A percentile compares a stretch with the other conserved stretches of the same genome.
Evolutionary conservation across 805 yeast genomes (phyloP).

Genomic region (Zygosaccharomyces gambellarensis): DNA sequence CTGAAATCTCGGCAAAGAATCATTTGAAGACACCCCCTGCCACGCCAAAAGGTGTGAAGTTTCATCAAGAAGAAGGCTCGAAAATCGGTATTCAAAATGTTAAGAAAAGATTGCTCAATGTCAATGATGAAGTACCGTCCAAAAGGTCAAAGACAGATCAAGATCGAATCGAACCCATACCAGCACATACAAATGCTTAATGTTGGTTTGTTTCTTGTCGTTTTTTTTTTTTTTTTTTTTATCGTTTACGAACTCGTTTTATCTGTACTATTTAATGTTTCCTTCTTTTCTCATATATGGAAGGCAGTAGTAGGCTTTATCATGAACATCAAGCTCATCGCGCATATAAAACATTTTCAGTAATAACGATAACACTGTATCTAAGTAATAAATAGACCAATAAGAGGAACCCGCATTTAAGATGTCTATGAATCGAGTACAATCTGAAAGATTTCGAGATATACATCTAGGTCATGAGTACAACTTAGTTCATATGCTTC

Average conservation of each 20-base stretch:
- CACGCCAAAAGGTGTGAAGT: constrained; percentile 16
- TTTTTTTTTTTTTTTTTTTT: not conserved
- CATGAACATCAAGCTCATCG: not conserved
- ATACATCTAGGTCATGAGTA: constrained; percentile 27
- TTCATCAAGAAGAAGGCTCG: not conserved
- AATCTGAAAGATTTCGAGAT: constrained; percentile 25
- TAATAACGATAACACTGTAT: not conserved
- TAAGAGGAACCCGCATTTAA: not conserved
- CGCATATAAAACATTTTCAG: not conserved
- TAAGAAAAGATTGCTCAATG: constrained; percentile 9
- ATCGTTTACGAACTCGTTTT: not conserved
- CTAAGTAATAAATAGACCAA: not conserved
- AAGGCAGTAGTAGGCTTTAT: not conserved
- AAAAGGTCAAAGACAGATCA: not conserved
- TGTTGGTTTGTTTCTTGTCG: not conserved
- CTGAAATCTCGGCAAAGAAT: constrained; percentile 12
- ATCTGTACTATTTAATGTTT: not conserved
- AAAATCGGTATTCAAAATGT: constrained; percentile 5
- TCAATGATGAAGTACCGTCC: not conserved
- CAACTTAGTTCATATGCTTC: constrained; percentile 26
- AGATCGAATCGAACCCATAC: not conserved
- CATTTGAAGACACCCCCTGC: constrained; percentile 13
- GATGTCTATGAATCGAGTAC: constrained; percentile 22
- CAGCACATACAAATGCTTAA: not conserved
- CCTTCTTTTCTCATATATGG: not conserved